A percentile compares a stretch with the other conserved stretches of the same genome.
Evolutionary conservation across 495 filamentous ascomycete species (phyloP).

Genomic region (Annulohypoxylon bovei): DNA sequence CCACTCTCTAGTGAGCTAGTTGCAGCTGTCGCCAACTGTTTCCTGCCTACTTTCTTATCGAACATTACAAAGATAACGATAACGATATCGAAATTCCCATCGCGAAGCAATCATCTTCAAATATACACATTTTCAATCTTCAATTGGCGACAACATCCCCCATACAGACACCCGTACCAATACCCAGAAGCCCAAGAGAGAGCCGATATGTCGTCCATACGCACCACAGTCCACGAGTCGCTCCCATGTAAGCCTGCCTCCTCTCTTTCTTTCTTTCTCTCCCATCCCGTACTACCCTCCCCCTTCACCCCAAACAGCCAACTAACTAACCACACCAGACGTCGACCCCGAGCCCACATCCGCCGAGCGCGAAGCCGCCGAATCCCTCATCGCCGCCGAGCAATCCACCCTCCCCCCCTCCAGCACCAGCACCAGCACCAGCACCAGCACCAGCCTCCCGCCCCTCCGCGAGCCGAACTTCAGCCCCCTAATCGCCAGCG

Average conservation of each 20-base stretch:
- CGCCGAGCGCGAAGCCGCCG: slow-evolving; percentile 64
- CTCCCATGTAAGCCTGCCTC: slow-evolving; percentile 72
- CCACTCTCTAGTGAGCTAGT: not conserved
- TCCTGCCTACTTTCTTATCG: not conserved
- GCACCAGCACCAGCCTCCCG: slow-evolving; percentile 37
- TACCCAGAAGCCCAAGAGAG: not conserved
- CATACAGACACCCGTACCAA: not conserved
- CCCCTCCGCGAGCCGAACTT: slow-evolving; percentile 54
- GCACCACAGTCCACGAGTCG: slow-evolving; percentile 77
- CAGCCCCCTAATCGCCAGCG: slow-evolving; percentile 69
- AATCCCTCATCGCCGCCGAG: slow-evolving; percentile 72
- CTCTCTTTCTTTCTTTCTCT: no score
- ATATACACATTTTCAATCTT: not conserved
- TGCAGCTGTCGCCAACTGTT: slow-evolving; percentile 10
- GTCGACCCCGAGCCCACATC: slow-evolving; percentile 74
- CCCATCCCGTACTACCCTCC: slow-evolving; percentile 7
- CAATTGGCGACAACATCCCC: slow-evolving; percentile 36
- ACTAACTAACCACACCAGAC: slow-evolving; percentile 58
- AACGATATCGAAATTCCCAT: slow-evolving; percentile 26
- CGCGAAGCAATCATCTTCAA: slow-evolving; percentile 5
- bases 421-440: no score
- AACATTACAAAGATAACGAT: slow-evolving; percentile 24
- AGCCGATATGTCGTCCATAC: slow-evolving; percentile 70
- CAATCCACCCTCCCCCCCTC: slow-evolving; percentile 58
- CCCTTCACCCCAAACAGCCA: slow-evolving; percentile 27